Conservation (phyloP, 1,284 basidiomycete genomes). For the Ganoderma lucidum region DNA sequence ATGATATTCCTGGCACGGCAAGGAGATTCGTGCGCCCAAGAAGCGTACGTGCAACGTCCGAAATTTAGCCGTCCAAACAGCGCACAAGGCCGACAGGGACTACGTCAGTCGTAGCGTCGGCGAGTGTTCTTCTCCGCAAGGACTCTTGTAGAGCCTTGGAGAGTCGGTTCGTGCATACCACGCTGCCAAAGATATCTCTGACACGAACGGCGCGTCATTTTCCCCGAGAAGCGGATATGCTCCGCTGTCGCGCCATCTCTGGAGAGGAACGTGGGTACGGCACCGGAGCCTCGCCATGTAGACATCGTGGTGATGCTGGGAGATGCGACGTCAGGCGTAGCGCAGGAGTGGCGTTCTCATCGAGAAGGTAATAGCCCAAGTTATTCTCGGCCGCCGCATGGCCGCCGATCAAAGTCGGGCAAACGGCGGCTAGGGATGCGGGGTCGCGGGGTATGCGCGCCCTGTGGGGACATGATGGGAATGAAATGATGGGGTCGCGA, state of each 20-base stretch:
- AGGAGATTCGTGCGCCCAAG: background rate
- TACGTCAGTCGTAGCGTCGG: background rate
- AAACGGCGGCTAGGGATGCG: background rate
- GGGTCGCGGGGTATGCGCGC: background rate
- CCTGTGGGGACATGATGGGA: background rate
- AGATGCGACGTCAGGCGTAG: background rate
- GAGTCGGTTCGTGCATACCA: background rate
- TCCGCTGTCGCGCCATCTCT: background rate
- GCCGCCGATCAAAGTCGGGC: constrained; percentile 1
- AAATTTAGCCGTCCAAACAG: background rate
- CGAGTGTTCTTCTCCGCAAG: background rate
- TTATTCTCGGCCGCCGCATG: background rate
- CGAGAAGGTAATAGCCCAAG: background rate
- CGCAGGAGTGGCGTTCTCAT: background rate
- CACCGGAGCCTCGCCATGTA: background rate
- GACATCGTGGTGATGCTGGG: background rate
- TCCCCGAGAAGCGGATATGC: background rate
- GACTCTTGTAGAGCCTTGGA: background rate
- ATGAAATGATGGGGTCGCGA: background rate
- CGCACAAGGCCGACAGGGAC: background rate
- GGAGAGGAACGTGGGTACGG: background rate
- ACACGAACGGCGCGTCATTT: background rate
- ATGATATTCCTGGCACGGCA: background rate
- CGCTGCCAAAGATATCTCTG: background rate
- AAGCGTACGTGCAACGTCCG: background rate